Conservation (phyloP, 2,329 filamentous ascomycete genomes). For the Simplicillium aogashimaense region DNA sequence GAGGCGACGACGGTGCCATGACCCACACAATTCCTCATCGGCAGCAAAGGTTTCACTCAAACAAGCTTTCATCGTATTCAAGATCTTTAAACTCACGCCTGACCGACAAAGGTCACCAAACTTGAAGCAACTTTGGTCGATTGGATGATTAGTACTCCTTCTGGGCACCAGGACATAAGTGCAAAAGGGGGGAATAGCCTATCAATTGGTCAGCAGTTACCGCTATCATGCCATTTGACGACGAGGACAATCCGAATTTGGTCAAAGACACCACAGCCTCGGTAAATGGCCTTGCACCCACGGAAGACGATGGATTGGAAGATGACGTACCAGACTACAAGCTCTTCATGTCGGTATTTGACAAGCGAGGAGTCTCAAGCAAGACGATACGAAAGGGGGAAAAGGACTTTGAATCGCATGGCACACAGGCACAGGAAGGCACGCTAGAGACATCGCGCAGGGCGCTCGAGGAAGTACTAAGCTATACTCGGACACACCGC, state of each 20-base stretch:
- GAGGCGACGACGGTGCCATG: too few relatives aligned
- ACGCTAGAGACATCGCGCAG: conserved; percentile 71
- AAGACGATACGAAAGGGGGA: conserved; percentile 81
- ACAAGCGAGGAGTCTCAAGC: conserved; percentile 38
- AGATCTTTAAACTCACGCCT: background rate
- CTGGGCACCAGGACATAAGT: background rate
- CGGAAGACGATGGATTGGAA: conserved; percentile 50
- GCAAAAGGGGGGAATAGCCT: background rate
- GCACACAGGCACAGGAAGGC: conserved; percentile 69
- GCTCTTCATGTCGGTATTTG: conserved; percentile 48
- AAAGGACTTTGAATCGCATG: conserved; percentile 95
- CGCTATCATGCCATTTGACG: conserved; percentile 29
- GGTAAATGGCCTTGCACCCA: conserved; percentile 11
- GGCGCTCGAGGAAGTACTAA: conserved; percentile 83
- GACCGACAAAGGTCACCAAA: background rate
- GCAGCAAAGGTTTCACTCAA: background rate
- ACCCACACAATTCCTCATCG: background rate
- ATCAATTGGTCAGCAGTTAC: background rate
- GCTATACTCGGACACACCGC: conserved; percentile 66
- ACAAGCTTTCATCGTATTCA: background rate
- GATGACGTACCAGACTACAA: conserved; percentile 85
- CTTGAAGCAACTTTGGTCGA: background rate
- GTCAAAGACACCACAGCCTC: conserved; percentile 8
- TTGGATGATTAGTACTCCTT: background rate
- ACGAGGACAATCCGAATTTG: conserved; percentile 28